Base-by-base conservation (phyloP, 1,139 yeast genomes). In the Geotrichum phurueaensis region DNA sequence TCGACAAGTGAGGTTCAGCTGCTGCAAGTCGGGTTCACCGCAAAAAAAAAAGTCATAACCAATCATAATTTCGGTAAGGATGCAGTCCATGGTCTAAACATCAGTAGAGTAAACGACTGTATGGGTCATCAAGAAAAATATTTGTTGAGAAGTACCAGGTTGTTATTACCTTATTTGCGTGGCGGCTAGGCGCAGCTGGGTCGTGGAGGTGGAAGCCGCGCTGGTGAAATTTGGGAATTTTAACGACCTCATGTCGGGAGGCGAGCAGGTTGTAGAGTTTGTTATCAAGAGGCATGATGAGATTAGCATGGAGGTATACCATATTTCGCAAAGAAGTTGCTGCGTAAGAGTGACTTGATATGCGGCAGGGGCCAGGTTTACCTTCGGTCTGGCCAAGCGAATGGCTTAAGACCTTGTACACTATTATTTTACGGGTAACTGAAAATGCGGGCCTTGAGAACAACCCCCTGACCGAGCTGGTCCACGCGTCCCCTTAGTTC, bases 11-110 rank as follows among this genome's bases (percentile, higher is more conserved):
- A 25, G 29, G 6, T 25, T 3, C 6, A 25, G 29, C 29, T 25
- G 29, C 1, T 27, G 31, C 6, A 27, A 1, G 31, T 27, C 31
- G 31, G 31, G 2, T 27, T 10, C 31, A 4, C 31, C 31, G 9
- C 10, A 10, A 27, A 27, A 27, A 7, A 27, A 10, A 4, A 27
- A 10, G 2, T 10, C 9, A 27, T 27, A 27, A 27, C 31, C 9
- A 27, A 27, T 27, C 31, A 27, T 27, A 7, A 5, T 27, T 58
- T 82, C 77, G 18, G 88, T 83, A 62, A 87, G 70, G 0, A 89
- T 66, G 9, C 94, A 81, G 1, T 94, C 96, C 23, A 86, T 70
- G 0, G 89, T 78, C 98, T 98, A 94, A 33, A 90, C 78, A 69
- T 94, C 99, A 4, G 91, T 77, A 53, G 81, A 84, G 51, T 71